These are phyloP conservation scores for Ophiocordyceps camponoti-saundersi DNA, from an alignment of 2,329 filamentous ascomycete genomes.

Conservation along the genomic window DNA sequence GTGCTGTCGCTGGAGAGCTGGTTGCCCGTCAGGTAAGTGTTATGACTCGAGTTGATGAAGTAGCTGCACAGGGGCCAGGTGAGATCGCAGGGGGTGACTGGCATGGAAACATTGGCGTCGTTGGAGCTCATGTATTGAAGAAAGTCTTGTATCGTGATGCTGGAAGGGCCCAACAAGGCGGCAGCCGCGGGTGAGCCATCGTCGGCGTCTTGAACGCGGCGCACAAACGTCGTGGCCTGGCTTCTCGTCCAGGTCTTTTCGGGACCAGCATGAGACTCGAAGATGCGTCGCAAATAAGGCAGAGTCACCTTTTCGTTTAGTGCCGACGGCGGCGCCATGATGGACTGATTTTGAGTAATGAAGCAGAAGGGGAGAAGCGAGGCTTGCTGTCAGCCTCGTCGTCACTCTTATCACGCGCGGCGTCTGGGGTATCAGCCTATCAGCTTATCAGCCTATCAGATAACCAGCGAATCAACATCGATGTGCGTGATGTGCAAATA, in stretches of 20 bases:
- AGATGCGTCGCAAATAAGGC: conserved; percentile 28
- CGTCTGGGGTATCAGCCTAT: too few relatives aligned
- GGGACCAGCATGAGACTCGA: conserved; percentile 22
- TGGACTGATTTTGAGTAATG: too few relatives aligned
- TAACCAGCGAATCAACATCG: too few relatives aligned
- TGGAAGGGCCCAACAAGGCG: conserved; percentile 11
- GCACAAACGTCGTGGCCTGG: conserved; percentile 27
- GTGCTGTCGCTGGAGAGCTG: conserved; percentile 78
- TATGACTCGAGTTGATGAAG: conserved; percentile 88
- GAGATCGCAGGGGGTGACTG: conserved; percentile 30
- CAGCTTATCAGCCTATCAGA: too few relatives aligned
- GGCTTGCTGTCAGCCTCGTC: too few relatives aligned
- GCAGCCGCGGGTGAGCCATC: conserved; percentile 11
- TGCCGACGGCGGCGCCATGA: conserved; percentile 3
- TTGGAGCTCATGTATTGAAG: conserved; percentile 38
- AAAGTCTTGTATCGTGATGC: conserved; percentile 31
- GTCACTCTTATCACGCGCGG: too few relatives aligned
- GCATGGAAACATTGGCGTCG: conserved; percentile 23
- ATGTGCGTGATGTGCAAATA: too few relatives aligned
- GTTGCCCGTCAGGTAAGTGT: conserved; percentile 81
- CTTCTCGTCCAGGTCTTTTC: conserved; percentile 26
- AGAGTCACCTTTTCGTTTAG: conserved; percentile 21
- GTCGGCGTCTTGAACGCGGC: conserved; percentile 25
- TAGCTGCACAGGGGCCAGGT: conserved; percentile 76
- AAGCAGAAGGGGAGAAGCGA: too few relatives aligned